Percentiles rank a stretch among this genome's conserved stretches.
Evolutionary conservation across 805 yeast species (phyloP).

Genomic region (Scheffersomyces amazonensis): DNA sequence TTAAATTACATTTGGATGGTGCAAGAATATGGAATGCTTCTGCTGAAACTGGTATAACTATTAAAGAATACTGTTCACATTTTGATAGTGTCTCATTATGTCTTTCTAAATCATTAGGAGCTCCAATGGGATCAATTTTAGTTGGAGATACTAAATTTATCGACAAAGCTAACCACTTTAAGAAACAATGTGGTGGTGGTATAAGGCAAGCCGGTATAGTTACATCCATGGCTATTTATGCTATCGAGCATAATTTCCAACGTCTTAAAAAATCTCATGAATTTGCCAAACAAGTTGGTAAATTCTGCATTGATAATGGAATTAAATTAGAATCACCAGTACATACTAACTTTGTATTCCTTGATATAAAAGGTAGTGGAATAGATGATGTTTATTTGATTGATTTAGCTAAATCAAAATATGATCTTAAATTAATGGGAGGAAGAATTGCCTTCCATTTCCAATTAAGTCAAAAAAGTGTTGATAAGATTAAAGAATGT

Average conservation of each 20-base stretch:
- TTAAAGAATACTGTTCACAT: slow-evolving; percentile 36
- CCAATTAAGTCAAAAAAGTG: slow-evolving; percentile 29
- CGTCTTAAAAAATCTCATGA: slow-evolving; percentile 31
- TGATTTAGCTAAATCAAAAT: slow-evolving; percentile 44
- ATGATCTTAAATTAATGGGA: slow-evolving; percentile 67
- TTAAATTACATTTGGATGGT: slow-evolving; percentile 41
- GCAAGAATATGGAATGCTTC: slow-evolving; percentile 45
- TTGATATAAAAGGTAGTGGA: slow-evolving; percentile 29
- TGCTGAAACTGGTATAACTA: slow-evolving; percentile 35
- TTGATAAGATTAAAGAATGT: slow-evolving; percentile 41
- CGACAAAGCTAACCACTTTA: slow-evolving; percentile 42
- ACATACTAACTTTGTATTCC: slow-evolving; percentile 40
- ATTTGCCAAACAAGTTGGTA: slow-evolving; percentile 32
- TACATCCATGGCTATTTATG: slow-evolving; percentile 39
- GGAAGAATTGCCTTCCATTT: slow-evolving; percentile 36
- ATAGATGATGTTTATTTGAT: slow-evolving; percentile 24
- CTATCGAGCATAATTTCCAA: slow-evolving; percentile 37
- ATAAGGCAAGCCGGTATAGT: slow-evolving; percentile 41
- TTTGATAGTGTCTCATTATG: slow-evolving; percentile 44
- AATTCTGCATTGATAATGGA: slow-evolving; percentile 24
- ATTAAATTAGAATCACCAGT: slow-evolving; percentile 35
- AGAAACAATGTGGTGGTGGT: slow-evolving; percentile 44
- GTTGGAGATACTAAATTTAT: slow-evolving; percentile 31
- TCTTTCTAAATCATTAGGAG: slow-evolving; percentile 41
- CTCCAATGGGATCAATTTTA: slow-evolving; percentile 42